Evolutionary conservation across 257 asterid species (phyloP).

Genomic region (Rehmannia glutinosa): DNA sequence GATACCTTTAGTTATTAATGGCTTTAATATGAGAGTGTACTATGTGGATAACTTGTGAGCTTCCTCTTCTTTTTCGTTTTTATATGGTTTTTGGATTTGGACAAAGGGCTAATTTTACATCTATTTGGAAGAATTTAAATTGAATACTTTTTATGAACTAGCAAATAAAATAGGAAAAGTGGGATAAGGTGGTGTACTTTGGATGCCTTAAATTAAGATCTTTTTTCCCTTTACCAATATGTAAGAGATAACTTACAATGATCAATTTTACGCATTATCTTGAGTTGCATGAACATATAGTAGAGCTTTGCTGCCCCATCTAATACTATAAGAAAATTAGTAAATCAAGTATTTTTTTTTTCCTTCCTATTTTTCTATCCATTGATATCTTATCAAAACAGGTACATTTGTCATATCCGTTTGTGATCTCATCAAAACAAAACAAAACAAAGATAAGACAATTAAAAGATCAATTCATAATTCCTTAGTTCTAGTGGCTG

Average conservation of each 20-base stretch:
- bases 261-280: background rate
- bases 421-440: constrained; percentile 5
- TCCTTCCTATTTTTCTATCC: no score
- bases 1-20: no score
- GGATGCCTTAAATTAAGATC: constrained; percentile 16
- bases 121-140: no score
- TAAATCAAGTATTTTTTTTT: background rate
- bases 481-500: background rate
- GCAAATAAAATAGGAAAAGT: no score
- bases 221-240: no score
- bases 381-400: background rate
- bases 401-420: background rate
- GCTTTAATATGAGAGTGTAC: no score
- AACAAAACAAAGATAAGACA: background rate
- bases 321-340: background rate
- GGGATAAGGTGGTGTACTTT: no score
- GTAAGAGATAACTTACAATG: background rate
- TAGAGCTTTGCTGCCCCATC: background rate
- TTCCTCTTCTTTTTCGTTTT: no score
- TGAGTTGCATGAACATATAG: background rate
- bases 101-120: no score
- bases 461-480: background rate
- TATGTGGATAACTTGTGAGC: no score
- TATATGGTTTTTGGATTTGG: no score
- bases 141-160: no score